Conservation (phyloP, 116 monocot genomes). For the Thalassia testudinum region DNA sequence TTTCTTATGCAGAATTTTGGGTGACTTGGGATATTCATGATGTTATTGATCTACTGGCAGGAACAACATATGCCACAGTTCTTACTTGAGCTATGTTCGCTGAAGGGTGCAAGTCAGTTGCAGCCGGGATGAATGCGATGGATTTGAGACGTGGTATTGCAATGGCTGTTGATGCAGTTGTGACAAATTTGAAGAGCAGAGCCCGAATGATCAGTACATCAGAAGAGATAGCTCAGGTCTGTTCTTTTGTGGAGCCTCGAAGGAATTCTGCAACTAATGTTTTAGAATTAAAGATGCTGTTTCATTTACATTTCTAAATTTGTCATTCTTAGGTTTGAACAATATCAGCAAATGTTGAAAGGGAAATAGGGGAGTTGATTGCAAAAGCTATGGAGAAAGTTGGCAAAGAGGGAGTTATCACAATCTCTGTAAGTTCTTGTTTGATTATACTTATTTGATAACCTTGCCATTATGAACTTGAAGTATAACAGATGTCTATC, state of each 20-base stretch:
- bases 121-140: slow-evolving; percentile 99
- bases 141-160: slow-evolving; percentile 90
- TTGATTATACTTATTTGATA: no score
- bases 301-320: no score
- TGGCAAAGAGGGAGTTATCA: slow-evolving; percentile 94
- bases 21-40: neutral
- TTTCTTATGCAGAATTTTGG: neutral
- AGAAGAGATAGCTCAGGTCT: slow-evolving; percentile 93
- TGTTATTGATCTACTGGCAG: slow-evolving; percentile 13
- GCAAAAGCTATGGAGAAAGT: slow-evolving; percentile 99
- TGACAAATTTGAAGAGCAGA: slow-evolving; percentile 74
- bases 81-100: slow-evolving; percentile 82
- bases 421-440: slow-evolving; percentile 58
- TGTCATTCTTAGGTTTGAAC: slow-evolving; percentile 49
- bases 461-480: no score
- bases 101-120: slow-evolving; percentile 97
- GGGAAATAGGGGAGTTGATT: slow-evolving; percentile 93
- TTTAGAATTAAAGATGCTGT: no score
- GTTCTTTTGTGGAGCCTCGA: neutral
- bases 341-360: slow-evolving; percentile 91
- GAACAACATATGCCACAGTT: slow-evolving; percentile 84
- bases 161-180: slow-evolving; percentile 96
- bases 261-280: no score
- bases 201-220: slow-evolving; percentile 94
- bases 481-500: no score